Evolutionary conservation across 2,329 filamentous ascomycete genomes (phyloP).

Genomic region (Tolypocladium ovalisporum): DNA sequence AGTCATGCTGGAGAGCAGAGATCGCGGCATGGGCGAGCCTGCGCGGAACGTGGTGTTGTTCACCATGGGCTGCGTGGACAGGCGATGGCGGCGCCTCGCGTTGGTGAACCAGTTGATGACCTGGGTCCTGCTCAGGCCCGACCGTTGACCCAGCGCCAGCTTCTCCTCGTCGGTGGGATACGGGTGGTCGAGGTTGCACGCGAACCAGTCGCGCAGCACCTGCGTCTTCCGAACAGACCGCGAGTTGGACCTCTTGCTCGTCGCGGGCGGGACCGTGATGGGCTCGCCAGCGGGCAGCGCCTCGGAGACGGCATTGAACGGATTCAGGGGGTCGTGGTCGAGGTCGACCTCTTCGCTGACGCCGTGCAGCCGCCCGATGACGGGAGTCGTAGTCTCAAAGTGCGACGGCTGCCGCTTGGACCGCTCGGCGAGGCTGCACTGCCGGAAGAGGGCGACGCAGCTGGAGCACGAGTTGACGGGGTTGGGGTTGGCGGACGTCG

Average conservation of each 20-base stretch:
- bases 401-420: slow-evolving; percentile 31
- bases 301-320: slow-evolving; percentile 2
- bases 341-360: slow-evolving; percentile 26
- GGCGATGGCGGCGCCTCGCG: slow-evolving; percentile 33
- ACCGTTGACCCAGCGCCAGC: slow-evolving; percentile 23
- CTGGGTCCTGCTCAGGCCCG: slow-evolving; percentile 32
- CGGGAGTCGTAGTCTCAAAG: slow-evolving; percentile 35
- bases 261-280: slow-evolving; percentile 6
- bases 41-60: slow-evolving; percentile 19
- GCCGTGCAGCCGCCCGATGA: slow-evolving; percentile 37
- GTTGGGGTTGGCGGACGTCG: slow-evolving; percentile 35
- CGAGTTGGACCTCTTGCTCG: slow-evolving; percentile 22
- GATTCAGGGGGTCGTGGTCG: slow-evolving; percentile 1
- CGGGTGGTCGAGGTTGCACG: slow-evolving; percentile 31
- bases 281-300: neutral
- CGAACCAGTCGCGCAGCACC: slow-evolving; percentile 33
- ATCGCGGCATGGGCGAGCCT: slow-evolving; percentile 31
- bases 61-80: slow-evolving; percentile 17
- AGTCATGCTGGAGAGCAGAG: slow-evolving; percentile 24
- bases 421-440: slow-evolving; percentile 33
- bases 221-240: slow-evolving; percentile 34
- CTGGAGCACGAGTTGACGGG: slow-evolving; percentile 36
- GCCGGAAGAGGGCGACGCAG: slow-evolving; percentile 37
- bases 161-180: slow-evolving; percentile 39
- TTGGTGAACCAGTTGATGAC: slow-evolving; percentile 41